Evolutionary conservation across 2,329 filamentous ascomycete genomes (phyloP), one percentile per base, ranked within the genome.

Genomic region (Fusarium papillatum): DNA sequence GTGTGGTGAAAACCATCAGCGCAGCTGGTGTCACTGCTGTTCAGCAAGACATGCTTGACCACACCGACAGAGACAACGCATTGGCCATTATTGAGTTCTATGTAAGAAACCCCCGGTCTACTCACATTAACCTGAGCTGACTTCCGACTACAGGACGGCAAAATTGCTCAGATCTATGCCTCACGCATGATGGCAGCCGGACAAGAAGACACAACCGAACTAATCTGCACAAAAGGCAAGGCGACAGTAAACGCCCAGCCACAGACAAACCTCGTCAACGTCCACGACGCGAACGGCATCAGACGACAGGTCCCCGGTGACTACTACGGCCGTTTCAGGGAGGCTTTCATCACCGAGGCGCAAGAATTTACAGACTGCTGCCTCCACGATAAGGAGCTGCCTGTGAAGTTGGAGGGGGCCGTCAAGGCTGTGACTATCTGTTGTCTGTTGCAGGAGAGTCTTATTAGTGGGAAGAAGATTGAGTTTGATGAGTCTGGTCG

Each of bases 151-250:
- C 7, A 59, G 64, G 53, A 39, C 10, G 65, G 59, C 6, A 68
- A 68, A 19, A 57, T 68, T 38, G 65, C 65, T 3, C 46, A 68
- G 24, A 46, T 68, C 24, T 68, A 53, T n/a, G 43, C 31, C 9
- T 63, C 65, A 4, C 43, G 65, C 24, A 68, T 68, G 31, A 68
- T 68, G 65, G 65, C 65, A 9, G 43, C 65, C 16, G 65, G 65
- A 5, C 65, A 68, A 22, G 63, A 65, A 34, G 63, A 65, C 63
- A 65, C 63, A 17, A 57, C 63, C 34, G 63, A 65, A 29, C 48
- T 65, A n/a, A 68, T 68, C 36, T 60, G 65, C 22, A 50, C 57
- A 19, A 63, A 55, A 16, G 65, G 55, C 19, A 63, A 62, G 7
- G 22, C 59, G 16, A 50, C 34, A 5, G 59, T 68, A 8, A 68